These are phyloP conservation scores for Mallotus japonicus DNA, from an alignment of 441 rosid genomes.

Conservation along the genomic window DNA sequence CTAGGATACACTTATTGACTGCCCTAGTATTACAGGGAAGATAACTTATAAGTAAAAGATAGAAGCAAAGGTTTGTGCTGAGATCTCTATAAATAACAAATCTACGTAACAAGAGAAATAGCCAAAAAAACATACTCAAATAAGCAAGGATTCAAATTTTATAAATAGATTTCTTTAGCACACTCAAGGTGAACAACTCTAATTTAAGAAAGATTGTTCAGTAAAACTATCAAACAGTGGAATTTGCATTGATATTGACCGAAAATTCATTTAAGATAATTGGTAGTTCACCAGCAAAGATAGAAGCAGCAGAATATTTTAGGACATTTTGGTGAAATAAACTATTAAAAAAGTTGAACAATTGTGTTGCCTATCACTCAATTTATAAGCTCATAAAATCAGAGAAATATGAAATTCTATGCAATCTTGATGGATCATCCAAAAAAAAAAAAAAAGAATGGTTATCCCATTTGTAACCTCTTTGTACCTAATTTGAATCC, in stretches of 20 bases:
- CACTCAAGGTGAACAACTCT: not conserved
- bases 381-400: no score
- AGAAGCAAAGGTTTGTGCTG: not conserved
- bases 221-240: not conserved
- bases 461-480: no score
- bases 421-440: no score
- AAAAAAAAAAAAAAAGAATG: no score
- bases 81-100: not conserved
- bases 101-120: not conserved
- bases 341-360: not conserved
- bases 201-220: not conserved
- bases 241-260: not conserved
- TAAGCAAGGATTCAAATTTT: not conserved
- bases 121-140: not conserved
- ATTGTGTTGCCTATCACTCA: no score
- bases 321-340: not conserved
- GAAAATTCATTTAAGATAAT: not conserved
- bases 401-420: no score
- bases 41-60: not conserved
- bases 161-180: not conserved
- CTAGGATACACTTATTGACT: no score
- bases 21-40: not conserved
- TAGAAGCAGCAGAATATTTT: not conserved
- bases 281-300: not conserved
- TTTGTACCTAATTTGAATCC: no score